Evolutionary conservation across 75 land plant species (phyloP), one percentile per base, ranked within the genome.

Genomic region (Pinus tabuliformis): DNA sequence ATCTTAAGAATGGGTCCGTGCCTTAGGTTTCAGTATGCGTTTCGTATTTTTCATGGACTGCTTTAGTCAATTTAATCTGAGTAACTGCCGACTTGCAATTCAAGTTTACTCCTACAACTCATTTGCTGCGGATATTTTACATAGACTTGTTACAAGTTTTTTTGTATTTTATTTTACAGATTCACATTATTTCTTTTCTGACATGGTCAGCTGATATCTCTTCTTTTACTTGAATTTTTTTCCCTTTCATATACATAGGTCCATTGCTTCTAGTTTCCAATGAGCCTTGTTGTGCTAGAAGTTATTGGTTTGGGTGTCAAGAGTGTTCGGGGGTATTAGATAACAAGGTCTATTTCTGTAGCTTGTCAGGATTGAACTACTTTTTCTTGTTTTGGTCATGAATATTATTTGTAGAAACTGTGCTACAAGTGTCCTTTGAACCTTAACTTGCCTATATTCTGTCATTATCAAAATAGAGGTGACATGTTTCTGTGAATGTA

Each of bases 231-330:
- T 33, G 39, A 64, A 5, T 12, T 64, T 64, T 64, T 36, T 16
- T 7, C 17, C 17, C 42, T 30, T 33, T 64, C 36, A 13, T 64
- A 20, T 30, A 36, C 42, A 17, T 16, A 15, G 39, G 42, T 30
- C 42, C n/a, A 33, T 36, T 64, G n/a, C 8, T 68, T 6, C 52
- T 49, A n/a, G 72, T 68, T n/a, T 45, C n/a, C n/a, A 20, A 21
- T 68, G 54, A 68, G 54, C 3, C 72, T 42, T 68, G 3, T 42
- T n/a, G 18, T 68, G 52, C 72, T 52, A 68, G 21, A 68, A 42
- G 72, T 68, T 68, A 22, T 39, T 68, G 72, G 52, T 68, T 49
- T 68, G 54, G 72, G n/a, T 42, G 72, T 42, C 72, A 68, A 12
- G 42, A n/a, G 20, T 45, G n/a, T 68, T 42, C 24, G n/a, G 54